These are phyloP conservation scores for Brettanomyces naardenensis DNA, from an alignment of 805 yeast genomes.

Conservation along the genomic window DNA sequence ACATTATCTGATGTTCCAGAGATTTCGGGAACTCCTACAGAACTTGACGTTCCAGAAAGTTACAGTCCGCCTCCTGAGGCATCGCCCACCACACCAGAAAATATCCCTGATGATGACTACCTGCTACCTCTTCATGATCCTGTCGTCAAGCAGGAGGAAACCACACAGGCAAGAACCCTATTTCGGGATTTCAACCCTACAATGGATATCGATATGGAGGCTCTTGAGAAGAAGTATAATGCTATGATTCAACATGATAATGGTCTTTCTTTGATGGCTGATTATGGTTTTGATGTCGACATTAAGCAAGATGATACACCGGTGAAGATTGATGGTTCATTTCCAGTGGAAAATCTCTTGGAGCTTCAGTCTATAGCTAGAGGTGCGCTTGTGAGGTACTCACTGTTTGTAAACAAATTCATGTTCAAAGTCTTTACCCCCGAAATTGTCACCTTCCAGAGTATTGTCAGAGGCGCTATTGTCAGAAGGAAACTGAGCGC, in stretches of 20 bases:
- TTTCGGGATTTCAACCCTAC: constrained; percentile 13
- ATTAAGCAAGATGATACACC: not conserved
- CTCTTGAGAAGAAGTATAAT: constrained; percentile 23
- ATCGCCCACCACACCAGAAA: no score
- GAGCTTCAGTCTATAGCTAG: constrained; percentile 62
- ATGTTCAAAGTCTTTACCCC: constrained; percentile 50
- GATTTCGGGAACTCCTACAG: no score
- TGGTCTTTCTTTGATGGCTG: constrained; percentile 4
- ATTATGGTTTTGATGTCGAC: constrained; percentile 6
- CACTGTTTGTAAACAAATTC: constrained; percentile 53
- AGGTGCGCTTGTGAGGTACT: constrained; percentile 61
- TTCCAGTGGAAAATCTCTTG: constrained; percentile 7
- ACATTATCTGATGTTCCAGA: not conserved
- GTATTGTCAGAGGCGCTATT: constrained; percentile 42
- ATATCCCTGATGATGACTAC: not conserved
- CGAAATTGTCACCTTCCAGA: constrained; percentile 40
- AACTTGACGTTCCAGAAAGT: not conserved
- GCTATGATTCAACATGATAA: constrained; percentile 11
- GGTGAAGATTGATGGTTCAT: not conserved
- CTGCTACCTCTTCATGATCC: constrained; percentile 1
- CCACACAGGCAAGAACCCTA: constrained; percentile 17
- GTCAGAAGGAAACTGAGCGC: constrained; percentile 1
- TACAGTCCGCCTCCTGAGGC: not conserved
- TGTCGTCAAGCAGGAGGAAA: constrained; percentile 2
- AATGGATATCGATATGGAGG: constrained; percentile 17